Conservation (phyloP, 2,329 filamentous ascomycete species). For the Teratosphaeria pseudoeucalypti region DNA sequence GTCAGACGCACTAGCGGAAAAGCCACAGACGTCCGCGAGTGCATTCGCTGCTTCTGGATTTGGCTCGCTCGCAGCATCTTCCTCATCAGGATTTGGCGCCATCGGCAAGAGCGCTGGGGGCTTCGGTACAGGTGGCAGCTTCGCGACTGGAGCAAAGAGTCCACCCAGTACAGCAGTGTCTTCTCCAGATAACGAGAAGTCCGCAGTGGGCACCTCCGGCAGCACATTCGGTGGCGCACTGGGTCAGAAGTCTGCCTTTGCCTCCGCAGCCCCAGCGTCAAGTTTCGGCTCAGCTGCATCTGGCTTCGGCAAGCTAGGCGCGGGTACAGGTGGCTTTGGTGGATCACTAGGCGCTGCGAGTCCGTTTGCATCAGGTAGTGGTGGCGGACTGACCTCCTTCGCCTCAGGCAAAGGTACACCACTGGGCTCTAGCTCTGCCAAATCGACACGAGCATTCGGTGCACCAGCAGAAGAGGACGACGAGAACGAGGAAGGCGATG, state of each 20-base stretch:
- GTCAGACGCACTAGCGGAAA: slow-evolving; percentile 17
- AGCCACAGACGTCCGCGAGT: slow-evolving; percentile 30
- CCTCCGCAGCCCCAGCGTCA: slow-evolving; percentile 12
- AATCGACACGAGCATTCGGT: slow-evolving; percentile 62
- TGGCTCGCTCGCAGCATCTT: slow-evolving; percentile 31
- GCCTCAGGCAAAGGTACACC: slow-evolving; percentile 44
- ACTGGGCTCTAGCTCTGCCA: slow-evolving; percentile 36
- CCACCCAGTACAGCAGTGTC: slow-evolving; percentile 23
- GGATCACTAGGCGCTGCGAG: slow-evolving; percentile 14
- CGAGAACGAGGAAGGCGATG: slow-evolving; percentile 39
- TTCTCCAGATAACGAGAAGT: slow-evolving; percentile 15
- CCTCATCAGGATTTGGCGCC: slow-evolving; percentile 28
- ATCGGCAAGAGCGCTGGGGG: slow-evolving; percentile 21
- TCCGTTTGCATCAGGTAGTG: slow-evolving; percentile 29
- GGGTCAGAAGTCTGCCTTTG: slow-evolving; percentile 23
- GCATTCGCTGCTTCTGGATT: slow-evolving; percentile 45
- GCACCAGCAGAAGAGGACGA: slow-evolving; percentile 50
- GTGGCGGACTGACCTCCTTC: slow-evolving; percentile 54
- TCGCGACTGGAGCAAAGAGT: slow-evolving; percentile 23
- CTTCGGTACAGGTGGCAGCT: slow-evolving; percentile 22
- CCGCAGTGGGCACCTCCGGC: slow-evolving; percentile 1
- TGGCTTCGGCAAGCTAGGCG: slow-evolving; percentile 22
- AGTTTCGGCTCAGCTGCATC: slow-evolving; percentile 24
- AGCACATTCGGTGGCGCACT: slow-evolving; percentile 31
- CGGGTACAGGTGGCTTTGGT: slow-evolving; percentile 1